Evolutionary conservation across 164 flowering plant genomes (phyloP).

Genomic region (Vitis rotundifolia): DNA sequence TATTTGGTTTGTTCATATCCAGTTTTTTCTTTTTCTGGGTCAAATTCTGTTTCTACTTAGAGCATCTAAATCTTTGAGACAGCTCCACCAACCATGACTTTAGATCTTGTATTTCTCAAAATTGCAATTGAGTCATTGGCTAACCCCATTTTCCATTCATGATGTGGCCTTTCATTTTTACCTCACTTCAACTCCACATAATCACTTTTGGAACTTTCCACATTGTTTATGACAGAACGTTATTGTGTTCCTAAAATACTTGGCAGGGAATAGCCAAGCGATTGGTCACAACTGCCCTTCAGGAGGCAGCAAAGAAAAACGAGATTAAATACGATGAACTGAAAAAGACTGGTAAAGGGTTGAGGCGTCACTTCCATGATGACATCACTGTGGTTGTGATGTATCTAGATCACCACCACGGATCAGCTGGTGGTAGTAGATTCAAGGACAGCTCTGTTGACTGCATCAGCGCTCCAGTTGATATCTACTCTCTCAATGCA

Average conservation of each 20-base stretch:
- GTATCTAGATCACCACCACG: slow-evolving; percentile 11
- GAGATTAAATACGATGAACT: slow-evolving; percentile 24
- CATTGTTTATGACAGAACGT: too few relatives aligned
- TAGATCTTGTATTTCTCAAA: too few relatives aligned
- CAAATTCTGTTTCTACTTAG: too few relatives aligned
- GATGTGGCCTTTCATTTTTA: too few relatives aligned
- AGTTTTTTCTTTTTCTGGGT: too few relatives aligned
- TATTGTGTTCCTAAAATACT: too few relatives aligned
- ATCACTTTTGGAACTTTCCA: neutral
- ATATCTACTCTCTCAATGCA: slow-evolving; percentile 13
- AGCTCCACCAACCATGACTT: too few relatives aligned
- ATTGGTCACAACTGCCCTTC: slow-evolving; percentile 23
- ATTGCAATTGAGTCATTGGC: too few relatives aligned
- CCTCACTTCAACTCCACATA: too few relatives aligned
- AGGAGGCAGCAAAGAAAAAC: slow-evolving; percentile 25
- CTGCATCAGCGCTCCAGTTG: slow-evolving; percentile 13
- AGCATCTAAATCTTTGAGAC: too few relatives aligned
- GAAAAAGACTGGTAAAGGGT: slow-evolving; percentile 13
- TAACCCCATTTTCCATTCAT: too few relatives aligned
- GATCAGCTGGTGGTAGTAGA: neutral
- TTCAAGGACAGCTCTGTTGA: neutral
- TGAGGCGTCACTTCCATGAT: slow-evolving; percentile 28
- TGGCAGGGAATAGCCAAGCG: slow-evolving; percentile 30
- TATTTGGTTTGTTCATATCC: too few relatives aligned
- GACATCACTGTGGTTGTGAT: slow-evolving; percentile 26